phyloP scores from a whole-genome alignment of 495 filamentous ascomycete genomes.

The Staphylotrichum longicolle region DNA sequence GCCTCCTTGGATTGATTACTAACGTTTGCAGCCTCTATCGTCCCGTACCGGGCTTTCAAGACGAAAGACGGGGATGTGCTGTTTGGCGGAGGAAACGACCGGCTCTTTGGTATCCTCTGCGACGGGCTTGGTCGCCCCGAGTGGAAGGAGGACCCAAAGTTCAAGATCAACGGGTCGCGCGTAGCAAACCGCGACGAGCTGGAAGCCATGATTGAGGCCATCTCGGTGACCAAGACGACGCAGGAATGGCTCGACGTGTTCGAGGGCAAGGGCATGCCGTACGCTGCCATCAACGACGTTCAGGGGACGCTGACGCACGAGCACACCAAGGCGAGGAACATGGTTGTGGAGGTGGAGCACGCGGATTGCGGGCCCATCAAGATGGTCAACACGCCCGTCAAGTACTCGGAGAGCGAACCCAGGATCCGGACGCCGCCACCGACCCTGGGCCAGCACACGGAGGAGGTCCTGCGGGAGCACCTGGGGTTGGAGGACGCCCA shows the following conservation, averaged over 20 bases:
- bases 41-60: conserved; percentile 88
- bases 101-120: conserved; percentile 83
- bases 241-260: conserved; percentile 85
- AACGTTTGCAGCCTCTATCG: conserved; percentile 72
- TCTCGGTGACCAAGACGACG: conserved; percentile 76
- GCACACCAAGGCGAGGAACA: conserved; percentile 79
- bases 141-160: conserved; percentile 75
- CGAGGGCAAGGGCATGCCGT: conserved; percentile 89
- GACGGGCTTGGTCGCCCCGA: conserved; percentile 71
- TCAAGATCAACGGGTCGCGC: conserved; percentile 73
- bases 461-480: conserved; percentile 71
- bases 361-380: conserved; percentile 79
- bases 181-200: conserved; percentile 76
- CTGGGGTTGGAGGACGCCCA: conserved; percentile 61
- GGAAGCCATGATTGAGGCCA: conserved; percentile 70
- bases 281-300: conserved; percentile 92
- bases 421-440: conserved; percentile 79
- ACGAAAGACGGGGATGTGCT: conserved; percentile 92
- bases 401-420: conserved; percentile 81
- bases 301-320: conserved; percentile 77
- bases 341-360: conserved; percentile 88
- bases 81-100: conserved; percentile 91
- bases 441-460: conserved; percentile 85
- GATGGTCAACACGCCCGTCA: conserved; percentile 91
- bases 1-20: conserved; percentile 7